A percentile compares a stretch with the other conserved stretches of the same genome.
These are phyloP conservation scores for Yamadazyma jaroonii DNA, from an alignment of 1,139 yeast species.

Conservation along the genomic window DNA sequence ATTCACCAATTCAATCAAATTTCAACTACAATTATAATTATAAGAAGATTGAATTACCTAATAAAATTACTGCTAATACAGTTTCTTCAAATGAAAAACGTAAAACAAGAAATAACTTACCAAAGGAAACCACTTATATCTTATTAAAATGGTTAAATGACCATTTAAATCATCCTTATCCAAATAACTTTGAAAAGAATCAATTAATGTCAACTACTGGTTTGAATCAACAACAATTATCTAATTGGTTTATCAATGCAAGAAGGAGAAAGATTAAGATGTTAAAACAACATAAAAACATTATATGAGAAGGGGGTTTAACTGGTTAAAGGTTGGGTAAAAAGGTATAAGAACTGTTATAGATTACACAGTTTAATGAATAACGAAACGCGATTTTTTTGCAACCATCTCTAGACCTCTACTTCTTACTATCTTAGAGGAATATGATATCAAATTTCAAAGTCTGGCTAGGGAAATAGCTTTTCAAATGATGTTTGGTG, in stretches of 20 bases:
- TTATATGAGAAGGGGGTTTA: no score
- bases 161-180: conserved; percentile 90
- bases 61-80: conserved; percentile 4
- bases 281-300: conserved; percentile 34
- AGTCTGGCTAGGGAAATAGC: no score
- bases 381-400: neutral
- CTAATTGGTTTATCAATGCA: conserved; percentile 97
- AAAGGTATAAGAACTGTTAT: neutral
- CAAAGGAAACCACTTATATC: conserved; percentile 82
- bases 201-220: conserved; percentile 82
- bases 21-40: neutral
- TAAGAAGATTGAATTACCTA: conserved; percentile 7
- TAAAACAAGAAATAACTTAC: conserved; percentile 74
- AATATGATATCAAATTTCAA: no score
- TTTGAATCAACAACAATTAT: conserved; percentile 82
- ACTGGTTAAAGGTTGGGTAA: neutral
- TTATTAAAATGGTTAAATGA: conserved; percentile 81
- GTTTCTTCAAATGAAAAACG: conserved; percentile 16
- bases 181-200: conserved; percentile 84
- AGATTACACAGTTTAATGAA: neutral
- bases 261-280: conserved; percentile 74
- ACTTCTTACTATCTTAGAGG: no score
- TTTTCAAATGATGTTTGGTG: no score
- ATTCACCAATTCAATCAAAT: conserved; percentile 1
- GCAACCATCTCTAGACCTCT: neutral